Base-by-base conservation (phyloP, 108 stramenopile genomes). In the Epipyxis sp. region DNA sequence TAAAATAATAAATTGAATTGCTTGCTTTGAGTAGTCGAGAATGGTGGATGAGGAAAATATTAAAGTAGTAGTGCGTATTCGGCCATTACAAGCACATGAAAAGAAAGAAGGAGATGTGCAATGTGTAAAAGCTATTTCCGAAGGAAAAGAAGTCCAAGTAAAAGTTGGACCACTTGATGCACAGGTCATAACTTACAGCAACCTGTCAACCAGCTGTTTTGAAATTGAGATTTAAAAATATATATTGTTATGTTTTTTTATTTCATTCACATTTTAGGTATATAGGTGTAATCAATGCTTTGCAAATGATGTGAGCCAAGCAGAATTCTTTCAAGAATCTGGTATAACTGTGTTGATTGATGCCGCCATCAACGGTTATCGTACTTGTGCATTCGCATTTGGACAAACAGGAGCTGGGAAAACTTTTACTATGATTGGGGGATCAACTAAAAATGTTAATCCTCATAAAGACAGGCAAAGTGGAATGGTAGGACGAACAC, bases 401-500 rank as follows among this genome's bases (percentile, higher is more conserved):
- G 81, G 81, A 1, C 81, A 82, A 44, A 82, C 81, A 0, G 81
- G 81, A 1, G 77, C 81, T 30, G 81, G 80, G 1, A 80, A 80
- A 57, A 80, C 76, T 34, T 67, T n/a, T 30, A 59, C 50, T 27
- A 76, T 59, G 57, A 46, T 76, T 54, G 54, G 50, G 29, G 39
- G 41, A 0, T 46, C 58, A 40, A 35, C 30, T 30, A 0, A 0
- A 13, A n/a, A n/a, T n/a, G n/a, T n/a, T n/a, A n/a, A n/a, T 44
- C 27, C 44, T 50, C 29, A 43, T 32, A 0, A 29, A 20, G 45
- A 50, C 42, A 50, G 6, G 39, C 25, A 46, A 1, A 67, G 32
- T 13, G 78, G 78, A 0, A 0, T 78, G 40, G 6, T 78, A 30
- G 44, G 44, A 32, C 78, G 78, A 30, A 1, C 1, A 13, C 42